Evolutionary conservation across 352 stramenopile species (phyloP), one percentile per base, ranked within the genome.

Genomic region (Pythium phragmiticola): DNA sequence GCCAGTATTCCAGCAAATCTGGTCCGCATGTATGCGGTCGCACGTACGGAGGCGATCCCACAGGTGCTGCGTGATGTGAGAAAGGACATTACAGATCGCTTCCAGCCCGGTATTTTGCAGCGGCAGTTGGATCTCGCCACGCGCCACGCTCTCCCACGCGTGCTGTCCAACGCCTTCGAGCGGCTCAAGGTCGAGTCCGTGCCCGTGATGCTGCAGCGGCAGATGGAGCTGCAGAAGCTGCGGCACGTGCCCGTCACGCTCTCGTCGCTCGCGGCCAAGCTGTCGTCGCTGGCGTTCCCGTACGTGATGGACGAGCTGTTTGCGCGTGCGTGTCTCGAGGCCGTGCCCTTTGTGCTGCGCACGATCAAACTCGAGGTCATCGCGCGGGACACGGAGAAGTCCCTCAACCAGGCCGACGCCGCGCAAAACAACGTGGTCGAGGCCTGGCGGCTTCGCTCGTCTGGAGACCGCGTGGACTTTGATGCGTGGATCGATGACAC

Each of bases 361-460:
- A 66, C 80, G 9, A 89, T 92, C 72, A 89, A 90, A 61, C 73
- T 49, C 45, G 80, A 89, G 55, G 78, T 92, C 57, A 74, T 88
- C 4, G 72, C 58, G 14, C 57, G 58, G 1, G 63, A 89, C 42
- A 85, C 85, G 2, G 65, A 48, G 2, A 86, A 89, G 14, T n/a
- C n/a, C n/a, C 70, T 28, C 2, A 59, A 69, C 2, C 74, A 71
- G 26, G 68, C 70, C 0, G 71, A 87, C 42, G 28, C 69, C 1
- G 76, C 75, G 11, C 77, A 89, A 39, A 70, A 78, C 21, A 81
- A 68, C 7, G 68, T 82, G 0, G 70, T 92, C 1, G 73, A 88
- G 63, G 71, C 70, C 7, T 92, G 78, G 78, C 66, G 75, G 9
- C 67, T 74, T 37, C 61, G 65, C 13, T 64, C 68, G 0, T 53